Evolutionary conservation across 169 alveolate genomes (phyloP), one percentile per base, ranked within the genome.

Genomic region (Plasmodium fragile): DNA sequence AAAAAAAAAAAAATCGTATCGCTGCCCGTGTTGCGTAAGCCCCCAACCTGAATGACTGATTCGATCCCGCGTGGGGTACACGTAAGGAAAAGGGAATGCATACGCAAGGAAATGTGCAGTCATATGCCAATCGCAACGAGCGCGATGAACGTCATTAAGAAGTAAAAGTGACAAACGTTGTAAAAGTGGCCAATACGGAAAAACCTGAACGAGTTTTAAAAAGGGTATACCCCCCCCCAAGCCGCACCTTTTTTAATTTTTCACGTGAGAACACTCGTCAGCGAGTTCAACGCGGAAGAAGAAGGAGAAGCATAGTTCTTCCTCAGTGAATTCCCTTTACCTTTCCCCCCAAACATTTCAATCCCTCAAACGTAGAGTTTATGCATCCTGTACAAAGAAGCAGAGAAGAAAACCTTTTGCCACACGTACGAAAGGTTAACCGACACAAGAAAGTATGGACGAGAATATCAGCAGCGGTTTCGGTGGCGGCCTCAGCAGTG

Each of bases 401-500:
- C 36, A 65, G 75, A 65, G 36, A n/a, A 65, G 36, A n/a, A 65
- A 18, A 3, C 36, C 11, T 65, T 4, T 0, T 28, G 75, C 6
- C 36, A 65, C 18, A 65, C 2, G n/a, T 65, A 65, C 30, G 36
- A n/a, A 65, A 65, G 75, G 36, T 18, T 4, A 65, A 65, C 16
- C 30, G 75, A 0, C 49, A n/a, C 18, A 4, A 87, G 81, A 52
- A 77, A 36, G 75, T 25, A 83, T 75, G 75, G 70, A 28, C 41
- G 79, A 36, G 32, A 77, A 75, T 36, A 78, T 30, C 28, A 87
- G 69, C 77, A 28, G 65, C 16, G 28, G 28, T 36, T 43, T 65
- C 75, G 36, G 75, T 65, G 36, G 75, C 36, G 30, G 75, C 41
- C 13, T 65, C 75, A 10, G 36, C 75, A 28, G 75, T 65, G 36